phyloP scores from a whole-genome alignment of 2,329 filamentous ascomycete species.

The Elsinoe ampelina region DNA sequence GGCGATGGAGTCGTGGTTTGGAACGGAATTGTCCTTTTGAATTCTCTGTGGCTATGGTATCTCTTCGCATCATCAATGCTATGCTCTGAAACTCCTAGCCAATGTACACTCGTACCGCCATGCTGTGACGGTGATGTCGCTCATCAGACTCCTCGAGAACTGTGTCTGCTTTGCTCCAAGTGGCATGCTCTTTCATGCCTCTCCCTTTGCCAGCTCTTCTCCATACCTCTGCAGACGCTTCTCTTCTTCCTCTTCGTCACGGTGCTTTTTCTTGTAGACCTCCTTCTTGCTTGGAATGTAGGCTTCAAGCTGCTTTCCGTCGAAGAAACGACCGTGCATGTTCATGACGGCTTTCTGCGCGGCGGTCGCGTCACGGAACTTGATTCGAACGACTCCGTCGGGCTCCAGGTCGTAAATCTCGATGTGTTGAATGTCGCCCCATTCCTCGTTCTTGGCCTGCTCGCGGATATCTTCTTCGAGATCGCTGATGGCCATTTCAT shows the following conservation, averaged over 20 bases:
- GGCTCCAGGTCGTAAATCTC: conserved; percentile 80
- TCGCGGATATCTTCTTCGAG: conserved; percentile 93
- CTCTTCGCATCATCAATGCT: too few relatives aligned
- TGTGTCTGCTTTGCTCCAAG: too few relatives aligned
- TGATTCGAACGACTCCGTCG: conserved; percentile 76
- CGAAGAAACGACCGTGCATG: conserved; percentile 76
- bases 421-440: conserved; percentile 83
- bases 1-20: too few relatives aligned
- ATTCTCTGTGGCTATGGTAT: too few relatives aligned
- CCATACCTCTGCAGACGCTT: conserved; percentile 40
- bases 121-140: too few relatives aligned
- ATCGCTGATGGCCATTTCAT: conserved; percentile 71
- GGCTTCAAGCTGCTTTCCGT: conserved; percentile 61
- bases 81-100: too few relatives aligned
- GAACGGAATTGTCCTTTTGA: too few relatives aligned
- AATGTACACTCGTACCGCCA: not conserved
- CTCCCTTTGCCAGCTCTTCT: conserved; percentile 18
- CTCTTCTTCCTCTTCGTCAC: conserved; percentile 38
- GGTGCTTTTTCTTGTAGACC: conserved; percentile 57
- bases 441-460: conserved; percentile 74
- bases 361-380: conserved; percentile 62
- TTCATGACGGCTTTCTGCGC: conserved; percentile 58
- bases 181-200: not conserved
- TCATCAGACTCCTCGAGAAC: too few relatives aligned
- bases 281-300: conserved; percentile 47